Conservation (phyloP, 139 green algal genomes). For the Zygnema cylindricum region DNA sequence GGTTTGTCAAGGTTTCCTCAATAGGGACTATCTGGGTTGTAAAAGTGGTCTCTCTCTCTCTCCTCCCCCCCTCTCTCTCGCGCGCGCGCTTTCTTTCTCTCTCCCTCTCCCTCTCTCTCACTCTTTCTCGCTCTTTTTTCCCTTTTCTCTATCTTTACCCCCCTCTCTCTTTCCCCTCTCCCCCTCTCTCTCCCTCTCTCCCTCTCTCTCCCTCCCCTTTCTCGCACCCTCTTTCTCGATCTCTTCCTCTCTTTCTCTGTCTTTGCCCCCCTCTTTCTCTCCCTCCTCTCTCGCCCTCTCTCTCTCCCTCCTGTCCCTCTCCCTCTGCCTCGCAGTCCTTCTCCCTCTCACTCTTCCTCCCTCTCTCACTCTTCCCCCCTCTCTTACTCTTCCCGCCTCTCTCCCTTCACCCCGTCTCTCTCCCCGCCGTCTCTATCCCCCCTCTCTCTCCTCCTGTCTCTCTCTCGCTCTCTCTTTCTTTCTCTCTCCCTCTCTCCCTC, state of each 20-base stretch:
- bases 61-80: neutral
- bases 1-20: no score
- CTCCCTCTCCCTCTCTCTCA: neutral
- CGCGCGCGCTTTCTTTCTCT: neutral
- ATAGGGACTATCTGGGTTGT: no score
- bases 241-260: neutral
- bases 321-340: neutral
- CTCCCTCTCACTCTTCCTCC: slow-evolving; percentile 3
- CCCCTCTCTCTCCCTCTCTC: neutral
- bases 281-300: neutral
- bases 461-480: slow-evolving; percentile 16
- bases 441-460: slow-evolving; percentile 22
- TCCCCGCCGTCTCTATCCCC: slow-evolving; percentile 8
- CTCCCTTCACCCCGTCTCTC: neutral
- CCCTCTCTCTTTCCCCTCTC: neutral
- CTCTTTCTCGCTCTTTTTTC: neutral
- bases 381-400: neutral
- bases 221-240: neutral
- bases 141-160: neutral
- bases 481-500: neutral
- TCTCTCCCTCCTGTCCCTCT: neutral
- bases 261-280: neutral
- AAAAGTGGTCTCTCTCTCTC: no score
- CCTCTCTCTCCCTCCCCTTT: neutral
- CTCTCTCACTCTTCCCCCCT: neutral